Percentiles rank a stretch among this genome's conserved stretches.
Evolutionary conservation across 305 asterid genomes (phyloP).

Genomic region (Petunia hybrid): DNA sequence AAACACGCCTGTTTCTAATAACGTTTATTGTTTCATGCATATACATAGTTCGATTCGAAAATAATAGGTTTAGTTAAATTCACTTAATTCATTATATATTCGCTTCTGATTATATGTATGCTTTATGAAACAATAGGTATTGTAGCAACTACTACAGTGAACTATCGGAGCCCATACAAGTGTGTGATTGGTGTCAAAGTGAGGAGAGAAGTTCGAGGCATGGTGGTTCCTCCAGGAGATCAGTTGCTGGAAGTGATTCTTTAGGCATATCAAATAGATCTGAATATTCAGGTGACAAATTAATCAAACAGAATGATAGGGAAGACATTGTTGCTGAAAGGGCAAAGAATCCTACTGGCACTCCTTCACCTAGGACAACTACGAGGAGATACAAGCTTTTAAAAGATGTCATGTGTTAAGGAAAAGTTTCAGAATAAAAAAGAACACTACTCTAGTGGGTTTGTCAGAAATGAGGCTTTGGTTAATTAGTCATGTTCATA

Average conservation of each 20-base stretch:
- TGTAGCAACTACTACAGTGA: conserved; percentile 65
- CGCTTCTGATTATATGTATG: no score
- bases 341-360: conserved; percentile 38
- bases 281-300: conserved; percentile 43
- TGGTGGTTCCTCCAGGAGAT: conserved; percentile 33
- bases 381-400: conserved; percentile 69
- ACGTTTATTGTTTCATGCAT: no score
- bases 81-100: not conserved
- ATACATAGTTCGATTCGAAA: not conserved
- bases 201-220: conserved; percentile 43
- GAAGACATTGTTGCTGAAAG: conserved; percentile 39
- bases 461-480: not conserved
- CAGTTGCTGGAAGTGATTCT: conserved; percentile 1
- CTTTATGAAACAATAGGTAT: conserved; percentile 45
- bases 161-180: conserved; percentile 37
- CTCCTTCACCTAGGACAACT: conserved; percentile 49
- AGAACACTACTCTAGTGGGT: not conserved
- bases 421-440: not conserved
- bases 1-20: no score
- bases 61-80: not conserved
- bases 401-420: conserved; percentile 67
- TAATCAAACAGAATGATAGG: conserved; percentile 41
- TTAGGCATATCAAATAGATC: conserved; percentile 31
- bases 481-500: not conserved
- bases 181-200: conserved; percentile 66